Base-by-base conservation (phyloP, 371 early-diverging fungal genomes). In the Actinomucor elegans region DNA sequence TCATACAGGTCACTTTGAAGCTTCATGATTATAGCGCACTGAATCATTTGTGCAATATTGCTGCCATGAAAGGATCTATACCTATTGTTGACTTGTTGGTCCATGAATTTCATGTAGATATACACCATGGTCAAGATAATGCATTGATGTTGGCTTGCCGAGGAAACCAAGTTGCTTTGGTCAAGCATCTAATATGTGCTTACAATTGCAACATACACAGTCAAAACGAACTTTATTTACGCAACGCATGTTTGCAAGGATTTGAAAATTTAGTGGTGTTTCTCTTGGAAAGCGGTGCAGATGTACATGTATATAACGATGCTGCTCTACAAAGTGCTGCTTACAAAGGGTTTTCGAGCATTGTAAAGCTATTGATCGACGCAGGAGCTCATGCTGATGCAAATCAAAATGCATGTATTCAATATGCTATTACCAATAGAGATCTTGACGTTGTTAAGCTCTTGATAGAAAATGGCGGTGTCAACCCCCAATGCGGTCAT, bases 241-340 rank as follows among this genome's bases (percentile, higher is more conserved):
- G 77, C 18, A 53, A 61, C 6, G 73, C 77, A 14, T 66, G 86
- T 24, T 63, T 86, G 18, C 75, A 81, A 52, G 91, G 90, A 0
- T 73, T 84, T 37, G 31, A 64, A 7, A 79, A 82, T 11, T 59
- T 79, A n/a, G 88, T 88, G 1, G 58, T 75, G 33, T 47, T 41
- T 34, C 49, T 82, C 10, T 57, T 91, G 29, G 37, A 81, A 1
- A 52, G 69, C 1, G 86, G 84, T 3, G 83, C 83, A 0, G 68
- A 85, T 55, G 70, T 82, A 0, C 64, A 75, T 54, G 64, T 65
- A 3, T 68, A 57, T 24, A 54, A 59, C 12, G 66, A 72, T 28
- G 67, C 66, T 5, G 71, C 77, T 6, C 46, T 76, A 12, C 71
- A 66, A 18, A 73, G 65, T 49, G 73, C 73, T 1, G 52, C 61